Conservation (phyloP, 2,329 filamentous ascomycete species). For the Penicillium sp. region DNA sequence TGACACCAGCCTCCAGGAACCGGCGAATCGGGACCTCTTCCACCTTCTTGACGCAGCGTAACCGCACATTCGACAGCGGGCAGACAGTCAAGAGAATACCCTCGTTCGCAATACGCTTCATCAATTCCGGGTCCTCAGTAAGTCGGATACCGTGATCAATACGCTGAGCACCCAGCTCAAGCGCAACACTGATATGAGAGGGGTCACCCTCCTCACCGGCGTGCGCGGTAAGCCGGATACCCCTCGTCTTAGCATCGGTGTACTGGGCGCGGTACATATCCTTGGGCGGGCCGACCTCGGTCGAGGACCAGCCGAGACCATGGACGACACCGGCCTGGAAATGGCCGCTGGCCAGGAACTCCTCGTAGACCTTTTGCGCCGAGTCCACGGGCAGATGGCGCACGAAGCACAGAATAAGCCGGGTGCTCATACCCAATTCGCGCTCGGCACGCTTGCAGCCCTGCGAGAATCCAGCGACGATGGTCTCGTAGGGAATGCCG, state of each 20-base stretch:
- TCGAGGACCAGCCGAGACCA: conserved; percentile 68
- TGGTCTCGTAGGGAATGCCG: conserved; percentile 61
- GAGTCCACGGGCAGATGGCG: conserved; percentile 64
- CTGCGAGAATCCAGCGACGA: conserved; percentile 62
- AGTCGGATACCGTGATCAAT: conserved; percentile 75
- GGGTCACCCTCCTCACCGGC: conserved; percentile 73
- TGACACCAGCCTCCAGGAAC: conserved; percentile 63
- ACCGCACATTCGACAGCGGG: conserved; percentile 68
- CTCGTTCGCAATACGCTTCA: conserved; percentile 57
- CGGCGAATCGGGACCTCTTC: conserved; percentile 59
- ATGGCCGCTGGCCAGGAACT: conserved; percentile 41
- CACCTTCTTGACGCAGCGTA: conserved; percentile 56
- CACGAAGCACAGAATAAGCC: conserved; percentile 70
- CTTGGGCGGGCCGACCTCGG: conserved; percentile 55
- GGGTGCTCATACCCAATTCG: conserved; percentile 64
- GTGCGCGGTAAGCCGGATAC: conserved; percentile 67
- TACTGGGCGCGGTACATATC: conserved; percentile 63
- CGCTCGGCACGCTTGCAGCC: conserved; percentile 60
- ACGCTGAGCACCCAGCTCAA: conserved; percentile 63
- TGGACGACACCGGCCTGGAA: conserved; percentile 54
- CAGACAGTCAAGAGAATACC: conserved; percentile 67
- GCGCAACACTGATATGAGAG: conserved; percentile 62
- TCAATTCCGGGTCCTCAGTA: conserved; percentile 57
- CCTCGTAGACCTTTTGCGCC: conserved; percentile 45
- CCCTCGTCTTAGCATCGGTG: conserved; percentile 50